Conservation (phyloP, 306 rosid species). For the Quercus engelmannii region DNA sequence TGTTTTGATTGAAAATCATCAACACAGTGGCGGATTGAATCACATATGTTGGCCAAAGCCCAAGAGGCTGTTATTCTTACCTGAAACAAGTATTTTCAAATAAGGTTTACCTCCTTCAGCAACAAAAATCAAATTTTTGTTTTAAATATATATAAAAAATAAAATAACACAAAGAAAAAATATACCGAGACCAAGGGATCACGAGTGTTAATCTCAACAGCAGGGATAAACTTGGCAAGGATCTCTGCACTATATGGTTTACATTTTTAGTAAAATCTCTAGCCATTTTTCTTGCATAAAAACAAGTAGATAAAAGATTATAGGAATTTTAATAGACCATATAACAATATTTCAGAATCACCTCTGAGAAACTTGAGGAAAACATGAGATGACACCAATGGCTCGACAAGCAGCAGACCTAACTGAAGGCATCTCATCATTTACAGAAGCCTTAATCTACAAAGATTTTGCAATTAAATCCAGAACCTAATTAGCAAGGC, state of each 20-base stretch:
- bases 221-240: slow-evolving; percentile 68
- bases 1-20: slow-evolving; percentile 36
- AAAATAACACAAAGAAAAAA: not conserved
- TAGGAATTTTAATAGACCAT: not conserved
- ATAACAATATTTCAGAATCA: slow-evolving; percentile 33
- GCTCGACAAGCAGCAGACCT: slow-evolving; percentile 98
- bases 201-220: slow-evolving; percentile 70
- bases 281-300: not conserved
- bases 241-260: slow-evolving; percentile 72
- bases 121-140: not conserved
- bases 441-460: slow-evolving; percentile 60
- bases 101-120: slow-evolving; percentile 9
- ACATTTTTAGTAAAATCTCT: slow-evolving; percentile 14
- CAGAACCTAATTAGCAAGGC: not conserved
- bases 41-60: slow-evolving; percentile 96
- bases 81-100: slow-evolving; percentile 33
- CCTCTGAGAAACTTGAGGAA: slow-evolving; percentile 88
- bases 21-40: slow-evolving; percentile 60
- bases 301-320: slow-evolving; percentile 12
- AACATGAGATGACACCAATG: slow-evolving; percentile 85
- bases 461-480: slow-evolving; percentile 19
- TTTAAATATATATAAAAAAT: not conserved
- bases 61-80: slow-evolving; percentile 91
- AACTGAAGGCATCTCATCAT: slow-evolving; percentile 70
- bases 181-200: slow-evolving; percentile 70